Evolutionary conservation across 2,329 filamentous ascomycete genomes (phyloP).

Genomic region (Xylaria sp.): DNA sequence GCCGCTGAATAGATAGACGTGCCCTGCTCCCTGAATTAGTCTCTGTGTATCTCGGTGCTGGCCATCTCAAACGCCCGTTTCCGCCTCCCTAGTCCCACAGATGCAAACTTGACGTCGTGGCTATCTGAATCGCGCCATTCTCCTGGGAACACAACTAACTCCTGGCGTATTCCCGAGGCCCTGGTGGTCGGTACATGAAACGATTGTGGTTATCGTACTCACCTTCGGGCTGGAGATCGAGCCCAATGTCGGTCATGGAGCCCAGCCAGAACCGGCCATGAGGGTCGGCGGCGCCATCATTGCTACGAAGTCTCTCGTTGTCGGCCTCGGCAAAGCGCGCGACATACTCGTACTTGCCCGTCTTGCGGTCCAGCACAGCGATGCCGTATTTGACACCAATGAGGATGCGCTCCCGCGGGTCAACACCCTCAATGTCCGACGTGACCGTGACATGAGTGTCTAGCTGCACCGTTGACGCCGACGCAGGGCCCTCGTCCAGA

Average conservation of each 20-base stretch:
- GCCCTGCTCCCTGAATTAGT: constrained; percentile 54
- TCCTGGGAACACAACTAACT: neutral
- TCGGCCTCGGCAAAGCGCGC: constrained; percentile 51
- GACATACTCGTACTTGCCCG: constrained; percentile 60
- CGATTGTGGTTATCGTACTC: constrained; percentile 28
- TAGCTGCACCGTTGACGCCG: constrained; percentile 65
- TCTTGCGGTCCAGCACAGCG: constrained; percentile 73
- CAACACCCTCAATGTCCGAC: constrained; percentile 74
- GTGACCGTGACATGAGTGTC: constrained; percentile 68
- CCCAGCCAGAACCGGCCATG: constrained; percentile 85
- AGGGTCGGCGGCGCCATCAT: constrained; percentile 83
- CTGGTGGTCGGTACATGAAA: neutral
- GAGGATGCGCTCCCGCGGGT: constrained; percentile 68
- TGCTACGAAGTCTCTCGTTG: constrained; percentile 67
- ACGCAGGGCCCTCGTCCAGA: constrained; percentile 65
- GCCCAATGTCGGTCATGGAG: constrained; percentile 77
- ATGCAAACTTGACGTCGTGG: neutral
- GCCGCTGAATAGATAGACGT: constrained; percentile 73
- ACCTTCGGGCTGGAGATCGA: constrained; percentile 65
- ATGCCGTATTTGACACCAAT: constrained; percentile 82
- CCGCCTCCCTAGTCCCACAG: neutral
- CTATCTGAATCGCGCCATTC: neutral
- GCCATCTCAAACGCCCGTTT: neutral
- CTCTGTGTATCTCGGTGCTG: neutral
- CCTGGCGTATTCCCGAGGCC: neutral